Evolutionary conservation across 345 rosid genomes (phyloP).

Genomic region (Aegle marmelos): DNA sequence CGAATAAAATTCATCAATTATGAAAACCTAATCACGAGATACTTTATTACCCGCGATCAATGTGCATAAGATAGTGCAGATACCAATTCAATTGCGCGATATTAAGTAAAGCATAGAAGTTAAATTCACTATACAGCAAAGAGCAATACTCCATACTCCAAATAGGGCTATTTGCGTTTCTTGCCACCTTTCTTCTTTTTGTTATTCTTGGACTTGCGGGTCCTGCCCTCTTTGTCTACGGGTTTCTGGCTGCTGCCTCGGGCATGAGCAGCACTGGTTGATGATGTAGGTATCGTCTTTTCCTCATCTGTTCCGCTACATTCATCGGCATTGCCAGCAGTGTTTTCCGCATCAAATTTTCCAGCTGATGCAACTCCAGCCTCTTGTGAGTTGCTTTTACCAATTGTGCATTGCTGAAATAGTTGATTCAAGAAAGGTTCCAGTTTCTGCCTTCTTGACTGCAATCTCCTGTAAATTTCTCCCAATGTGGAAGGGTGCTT

Average conservation of each 20-base stretch:
- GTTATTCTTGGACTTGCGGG: conserved; percentile 5
- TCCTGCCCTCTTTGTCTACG: conserved; percentile 1
- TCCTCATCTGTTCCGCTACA: background rate
- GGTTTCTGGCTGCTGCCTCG: background rate
- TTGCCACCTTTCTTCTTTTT: background rate
- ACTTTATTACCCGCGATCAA: no score
- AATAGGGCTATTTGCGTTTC: conserved; percentile 7
- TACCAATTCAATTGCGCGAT: no score
- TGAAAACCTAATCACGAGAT: no score
- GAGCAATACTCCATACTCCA: no score
- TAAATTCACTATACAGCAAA: no score
- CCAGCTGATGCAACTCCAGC: background rate
- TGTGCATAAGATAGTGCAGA: no score
- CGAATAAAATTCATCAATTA: no score
- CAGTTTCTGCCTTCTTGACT: conserved; percentile 12
- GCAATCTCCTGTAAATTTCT: conserved; percentile 21
- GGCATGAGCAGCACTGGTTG: background rate
- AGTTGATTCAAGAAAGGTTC: conserved; percentile 16
- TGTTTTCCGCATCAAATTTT: background rate
- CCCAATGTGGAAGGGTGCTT: conserved; percentile 1
- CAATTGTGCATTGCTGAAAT: background rate
- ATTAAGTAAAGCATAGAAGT: no score
- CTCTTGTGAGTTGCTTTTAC: background rate
- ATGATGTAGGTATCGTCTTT: background rate
- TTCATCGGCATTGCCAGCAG: conserved; percentile 2